Evolutionary conservation across 805 yeast genomes (phyloP).

Genomic region (Yueomyces sinensis): DNA sequence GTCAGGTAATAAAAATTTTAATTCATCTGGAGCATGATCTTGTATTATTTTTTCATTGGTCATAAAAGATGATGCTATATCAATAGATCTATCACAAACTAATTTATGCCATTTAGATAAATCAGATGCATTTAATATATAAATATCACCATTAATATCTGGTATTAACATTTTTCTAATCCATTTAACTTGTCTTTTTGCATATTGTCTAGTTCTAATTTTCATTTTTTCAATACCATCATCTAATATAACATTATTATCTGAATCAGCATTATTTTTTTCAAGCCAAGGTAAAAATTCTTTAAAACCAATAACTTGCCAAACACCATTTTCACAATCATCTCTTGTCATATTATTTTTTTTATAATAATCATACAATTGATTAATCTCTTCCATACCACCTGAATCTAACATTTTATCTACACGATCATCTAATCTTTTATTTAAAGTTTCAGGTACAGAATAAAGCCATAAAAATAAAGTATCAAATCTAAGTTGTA

Average conservation of each 20-base stretch:
- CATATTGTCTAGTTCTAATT: conserved; percentile 70
- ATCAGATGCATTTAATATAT: conserved; percentile 67
- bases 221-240: conserved; percentile 67
- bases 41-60: conserved; percentile 5
- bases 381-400: conserved; percentile 53
- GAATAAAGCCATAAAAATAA: conserved; percentile 77
- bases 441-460: conserved; percentile 40
- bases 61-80: conserved; percentile 33
- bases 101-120: conserved; percentile 42
- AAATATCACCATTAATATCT: conserved; percentile 49
- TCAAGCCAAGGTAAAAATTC: conserved; percentile 68
- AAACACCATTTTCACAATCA: conserved; percentile 61
- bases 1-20: conserved; percentile 13
- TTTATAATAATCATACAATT: conserved; percentile 36
- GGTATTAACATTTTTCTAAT: conserved; percentile 56
- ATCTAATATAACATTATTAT: conserved; percentile 18
- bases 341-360: conserved; percentile 15
- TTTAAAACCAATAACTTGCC: conserved; percentile 92
- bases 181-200: conserved; percentile 85
- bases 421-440: conserved; percentile 64
- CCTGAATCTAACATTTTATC: conserved; percentile 70
- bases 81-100: conserved; percentile 44
- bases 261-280: conserved; percentile 9
- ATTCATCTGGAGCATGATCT: conserved; percentile 28
- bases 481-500: conserved; percentile 43